Conservation (phyloP, 805 yeast species). For the Candida alai region DNA sequence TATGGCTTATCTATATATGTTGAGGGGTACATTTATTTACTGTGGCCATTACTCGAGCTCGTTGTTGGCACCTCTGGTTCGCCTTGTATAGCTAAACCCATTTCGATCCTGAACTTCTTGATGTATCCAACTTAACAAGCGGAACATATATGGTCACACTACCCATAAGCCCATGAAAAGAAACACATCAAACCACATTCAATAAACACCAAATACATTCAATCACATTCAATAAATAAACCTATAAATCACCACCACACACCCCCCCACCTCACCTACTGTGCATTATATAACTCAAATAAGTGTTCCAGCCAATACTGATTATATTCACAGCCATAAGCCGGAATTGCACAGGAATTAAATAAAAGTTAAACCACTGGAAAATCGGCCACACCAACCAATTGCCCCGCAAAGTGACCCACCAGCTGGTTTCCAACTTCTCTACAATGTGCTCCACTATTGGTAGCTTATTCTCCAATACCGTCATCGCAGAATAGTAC, state of each 20-base stretch:
- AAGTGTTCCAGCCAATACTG: conserved; percentile 83
- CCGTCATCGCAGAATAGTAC: conserved; percentile 64
- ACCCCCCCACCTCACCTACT: too few relatives aligned
- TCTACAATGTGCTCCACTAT: conserved; percentile 33
- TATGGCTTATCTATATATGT: too few relatives aligned
- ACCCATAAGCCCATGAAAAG: too few relatives aligned
- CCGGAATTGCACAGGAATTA: conserved; percentile 70
- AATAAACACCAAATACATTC: too few relatives aligned
- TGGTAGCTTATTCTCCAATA: conserved; percentile 52
- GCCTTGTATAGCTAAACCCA: too few relatives aligned
- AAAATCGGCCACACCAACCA: conserved; percentile 92
- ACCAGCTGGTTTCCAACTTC: conserved; percentile 50
- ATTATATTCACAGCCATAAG: conserved; percentile 65
- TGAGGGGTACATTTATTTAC: too few relatives aligned
- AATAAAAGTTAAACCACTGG: conserved; percentile 71
- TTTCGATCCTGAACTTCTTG: too few relatives aligned
- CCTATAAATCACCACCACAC: background rate
- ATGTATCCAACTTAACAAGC: too few relatives aligned
- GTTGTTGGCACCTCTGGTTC: too few relatives aligned
- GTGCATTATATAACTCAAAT: conserved; percentile 50
- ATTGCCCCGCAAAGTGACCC: conserved; percentile 67
- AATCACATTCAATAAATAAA: conserved; percentile 1
- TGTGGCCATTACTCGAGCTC: too few relatives aligned
- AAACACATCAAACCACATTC: too few relatives aligned
- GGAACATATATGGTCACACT: too few relatives aligned